A percentile compares a stretch with the other conserved stretches of the same genome.
phyloP scores from a whole-genome alignment of 176 grass and related monocot genomes.

The Tillandsia fasciculata region DNA sequence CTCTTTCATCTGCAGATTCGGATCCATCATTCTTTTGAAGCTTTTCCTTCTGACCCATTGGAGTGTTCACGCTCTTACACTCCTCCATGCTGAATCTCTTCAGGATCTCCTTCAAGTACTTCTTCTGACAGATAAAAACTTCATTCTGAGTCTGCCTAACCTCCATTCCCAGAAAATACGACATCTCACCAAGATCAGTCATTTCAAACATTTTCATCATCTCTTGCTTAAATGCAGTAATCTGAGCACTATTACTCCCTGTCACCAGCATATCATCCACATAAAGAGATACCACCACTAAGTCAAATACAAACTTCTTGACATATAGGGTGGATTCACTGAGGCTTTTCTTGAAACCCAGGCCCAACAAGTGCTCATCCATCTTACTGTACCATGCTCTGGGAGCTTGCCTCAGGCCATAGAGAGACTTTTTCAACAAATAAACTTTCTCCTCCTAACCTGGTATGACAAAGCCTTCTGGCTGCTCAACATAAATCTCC shows the following conservation, averaged over 20 bases:
- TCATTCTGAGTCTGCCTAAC: background rate
- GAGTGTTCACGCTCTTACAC: background rate
- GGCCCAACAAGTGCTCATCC: background rate
- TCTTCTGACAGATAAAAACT: background rate
- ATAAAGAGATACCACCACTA: conserved; percentile 19
- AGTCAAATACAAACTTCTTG: background rate
- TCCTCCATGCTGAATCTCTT: background rate
- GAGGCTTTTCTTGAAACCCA: conserved; percentile 1
- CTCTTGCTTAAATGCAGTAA: background rate
- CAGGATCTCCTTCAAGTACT: background rate
- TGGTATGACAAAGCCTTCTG: conserved; percentile 1
- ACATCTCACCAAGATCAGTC: background rate
- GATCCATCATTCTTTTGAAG: background rate
- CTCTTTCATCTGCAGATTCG: background rate
- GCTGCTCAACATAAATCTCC: conserved; percentile 8
- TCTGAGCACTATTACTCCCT: background rate
- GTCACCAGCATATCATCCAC: conserved; percentile 11
- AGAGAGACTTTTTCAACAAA: conserved; percentile 4
- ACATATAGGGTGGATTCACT: background rate
- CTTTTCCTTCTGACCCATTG: background rate
- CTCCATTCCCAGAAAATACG: background rate
- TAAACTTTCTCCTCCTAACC: conserved; percentile 3
- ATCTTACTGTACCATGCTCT: conserved; percentile 6
- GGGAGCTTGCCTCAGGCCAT: conserved; percentile 15
- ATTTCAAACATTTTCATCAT: background rate